Percentiles rank a stretch among this genome's conserved stretches.
Conservation (phyloP, 1,139 yeast genomes). For the Yamadazyma pseudoaaseri region DNA sequence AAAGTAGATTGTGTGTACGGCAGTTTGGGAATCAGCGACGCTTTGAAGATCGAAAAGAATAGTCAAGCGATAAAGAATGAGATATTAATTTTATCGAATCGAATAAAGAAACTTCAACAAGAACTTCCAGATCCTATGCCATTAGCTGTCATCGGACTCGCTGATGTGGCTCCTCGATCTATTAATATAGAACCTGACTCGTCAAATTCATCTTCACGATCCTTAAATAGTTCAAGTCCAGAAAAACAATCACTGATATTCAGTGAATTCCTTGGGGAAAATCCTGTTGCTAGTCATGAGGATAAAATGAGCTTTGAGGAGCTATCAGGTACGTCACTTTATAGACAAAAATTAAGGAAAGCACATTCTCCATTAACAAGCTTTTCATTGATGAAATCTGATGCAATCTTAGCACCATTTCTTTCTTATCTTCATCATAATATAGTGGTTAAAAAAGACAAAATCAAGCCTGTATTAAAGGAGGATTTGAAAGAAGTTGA, state of each 20-base stretch:
- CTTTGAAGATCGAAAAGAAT: constrained; percentile 5
- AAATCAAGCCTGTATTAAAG: constrained; percentile 5
- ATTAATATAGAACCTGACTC: not conserved
- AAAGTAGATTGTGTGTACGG: constrained; percentile 27
- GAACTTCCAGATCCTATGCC: constrained; percentile 1
- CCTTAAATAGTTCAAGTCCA: not conserved
- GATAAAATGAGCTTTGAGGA: constrained; percentile 33
- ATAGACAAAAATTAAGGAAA: constrained; percentile 11
- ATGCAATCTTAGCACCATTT: constrained; percentile 11
- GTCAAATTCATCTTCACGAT: not conserved
- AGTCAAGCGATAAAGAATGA: constrained; percentile 8
- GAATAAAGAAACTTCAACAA: constrained; percentile 7
- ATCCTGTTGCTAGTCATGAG: constrained; percentile 12
- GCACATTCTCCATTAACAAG: constrained; percentile 38
- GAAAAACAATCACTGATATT: too few species aligned
- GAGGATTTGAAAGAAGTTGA: constrained; percentile 4
- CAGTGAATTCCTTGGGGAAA: constrained; percentile 9
- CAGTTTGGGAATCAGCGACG: constrained; percentile 11
- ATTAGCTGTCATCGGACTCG: not conserved
- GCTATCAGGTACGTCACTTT: constrained; percentile 1
- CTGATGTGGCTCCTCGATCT: not conserved
- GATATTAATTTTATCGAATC: constrained; percentile 8
- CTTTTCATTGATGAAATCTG: constrained; percentile 29
- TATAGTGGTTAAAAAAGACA: constrained; percentile 4
- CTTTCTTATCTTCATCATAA: constrained; percentile 1